Evolutionary conservation across 495 filamentous ascomycete species (phyloP).

Genomic region (Aspergillus bertholletiae): DNA sequence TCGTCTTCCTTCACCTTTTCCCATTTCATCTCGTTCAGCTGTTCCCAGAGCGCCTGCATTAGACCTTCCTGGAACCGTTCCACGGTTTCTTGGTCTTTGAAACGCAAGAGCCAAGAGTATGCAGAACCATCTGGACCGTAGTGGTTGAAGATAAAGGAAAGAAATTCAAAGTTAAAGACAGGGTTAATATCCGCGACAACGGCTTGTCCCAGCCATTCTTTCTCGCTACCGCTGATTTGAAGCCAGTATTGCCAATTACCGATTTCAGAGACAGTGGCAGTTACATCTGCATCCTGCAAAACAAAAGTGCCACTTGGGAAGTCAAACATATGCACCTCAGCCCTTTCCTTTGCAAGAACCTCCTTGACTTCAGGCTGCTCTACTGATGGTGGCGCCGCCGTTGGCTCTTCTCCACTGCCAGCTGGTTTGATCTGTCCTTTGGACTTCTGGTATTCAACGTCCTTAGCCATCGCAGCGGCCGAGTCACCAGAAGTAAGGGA

Average conservation of each 20-base stretch:
- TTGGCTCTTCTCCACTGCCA: slow-evolving; percentile 23
- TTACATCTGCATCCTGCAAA: slow-evolving; percentile 68
- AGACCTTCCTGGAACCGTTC: slow-evolving; percentile 91
- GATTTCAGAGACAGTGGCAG: slow-evolving; percentile 78
- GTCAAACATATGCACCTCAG: slow-evolving; percentile 92
- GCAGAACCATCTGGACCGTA: slow-evolving; percentile 84
- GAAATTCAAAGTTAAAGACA: slow-evolving; percentile 97
- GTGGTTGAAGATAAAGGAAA: slow-evolving; percentile 98
- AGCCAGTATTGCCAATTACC: slow-evolving; percentile 96
- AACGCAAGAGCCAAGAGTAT: slow-evolving; percentile 93
- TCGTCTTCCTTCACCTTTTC: slow-evolving; percentile 86
- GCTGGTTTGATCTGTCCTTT: slow-evolving; percentile 37
- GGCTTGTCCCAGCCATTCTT: slow-evolving; percentile 84
- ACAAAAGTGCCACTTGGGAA: slow-evolving; percentile 80
- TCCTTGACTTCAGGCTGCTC: slow-evolving; percentile 66
- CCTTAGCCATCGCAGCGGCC: slow-evolving; percentile 40
- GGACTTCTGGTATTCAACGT: slow-evolving; percentile 43
- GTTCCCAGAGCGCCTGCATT: slow-evolving; percentile 95
- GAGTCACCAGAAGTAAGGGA: slow-evolving; percentile 33
- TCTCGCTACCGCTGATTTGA: slow-evolving; percentile 72
- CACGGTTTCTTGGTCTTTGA: slow-evolving; percentile 74
- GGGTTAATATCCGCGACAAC: slow-evolving; percentile 91
- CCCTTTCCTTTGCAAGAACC: slow-evolving; percentile 68
- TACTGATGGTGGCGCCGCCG: slow-evolving; percentile 52
- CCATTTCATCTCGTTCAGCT: slow-evolving; percentile 94